Percentiles rank a stretch among this genome's conserved stretches.
Conservation (phyloP, 805 yeast genomes). For the Cyberlindnera xylosilytica region DNA sequence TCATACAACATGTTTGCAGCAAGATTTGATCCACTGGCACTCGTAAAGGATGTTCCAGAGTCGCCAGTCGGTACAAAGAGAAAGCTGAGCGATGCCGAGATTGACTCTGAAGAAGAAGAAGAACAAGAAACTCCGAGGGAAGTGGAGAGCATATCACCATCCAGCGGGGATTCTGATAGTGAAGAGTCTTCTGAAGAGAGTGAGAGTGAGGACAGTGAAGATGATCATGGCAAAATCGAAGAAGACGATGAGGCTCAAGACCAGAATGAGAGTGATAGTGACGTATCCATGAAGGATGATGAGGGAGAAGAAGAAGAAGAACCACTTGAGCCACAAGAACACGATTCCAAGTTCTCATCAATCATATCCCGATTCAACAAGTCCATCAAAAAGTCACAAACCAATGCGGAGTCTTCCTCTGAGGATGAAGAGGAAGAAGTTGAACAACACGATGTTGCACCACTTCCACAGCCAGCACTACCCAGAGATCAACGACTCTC, state of each 20-base stretch:
- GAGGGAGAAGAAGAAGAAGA: slow-evolving; percentile 23
- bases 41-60: slow-evolving; percentile 9
- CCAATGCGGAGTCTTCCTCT: slow-evolving; percentile 16
- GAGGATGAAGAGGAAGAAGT: slow-evolving; percentile 27
- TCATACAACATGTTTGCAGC: slow-evolving; percentile 69
- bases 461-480: slow-evolving; percentile 81
- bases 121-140: background rate
- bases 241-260: slow-evolving; percentile 15
- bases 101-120: slow-evolving; percentile 12
- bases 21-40: slow-evolving; percentile 53
- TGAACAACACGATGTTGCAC: slow-evolving; percentile 48
- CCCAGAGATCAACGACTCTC: slow-evolving; percentile 48
- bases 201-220: slow-evolving; percentile 14
- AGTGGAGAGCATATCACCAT: slow-evolving; percentile 7
- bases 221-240: slow-evolving; percentile 20
- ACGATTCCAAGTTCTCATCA: slow-evolving; percentile 43
- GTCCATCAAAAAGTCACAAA: slow-evolving; percentile 29
- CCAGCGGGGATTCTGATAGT: slow-evolving; percentile 9
- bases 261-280: slow-evolving; percentile 8
- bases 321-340: slow-evolving; percentile 18
- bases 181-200: slow-evolving; percentile 9
- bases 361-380: slow-evolving; percentile 53
- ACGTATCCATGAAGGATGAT: slow-evolving; percentile 15
- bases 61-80: slow-evolving; percentile 18
- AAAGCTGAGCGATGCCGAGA: slow-evolving; percentile 19